These are phyloP conservation scores for Eruca vesicaria DNA, from an alignment of 441 rosid genomes.

Conservation along the genomic window DNA sequence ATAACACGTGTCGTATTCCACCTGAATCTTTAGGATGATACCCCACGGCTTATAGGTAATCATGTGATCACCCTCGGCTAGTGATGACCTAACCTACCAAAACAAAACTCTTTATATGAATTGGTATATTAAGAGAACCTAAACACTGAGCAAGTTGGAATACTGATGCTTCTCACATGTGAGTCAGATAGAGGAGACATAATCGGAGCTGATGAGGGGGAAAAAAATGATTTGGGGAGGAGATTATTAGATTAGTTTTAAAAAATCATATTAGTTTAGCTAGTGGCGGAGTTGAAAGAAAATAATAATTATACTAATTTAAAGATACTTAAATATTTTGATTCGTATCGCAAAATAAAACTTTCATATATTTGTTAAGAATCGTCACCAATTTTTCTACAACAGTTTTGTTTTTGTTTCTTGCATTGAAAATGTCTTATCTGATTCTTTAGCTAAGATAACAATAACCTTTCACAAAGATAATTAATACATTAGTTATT, in stretches of 20 bases:
- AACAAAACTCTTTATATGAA: not conserved
- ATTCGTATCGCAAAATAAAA: constrained; percentile 14
- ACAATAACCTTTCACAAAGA: too few species aligned
- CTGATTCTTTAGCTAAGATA: too few species aligned
- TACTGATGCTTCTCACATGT: not conserved
- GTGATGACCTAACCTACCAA: not conserved
- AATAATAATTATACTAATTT: not conserved
- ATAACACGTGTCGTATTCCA: not conserved
- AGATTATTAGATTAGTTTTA: not conserved
- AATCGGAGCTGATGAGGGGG: not conserved
- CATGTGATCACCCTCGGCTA: not conserved
- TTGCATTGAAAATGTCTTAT: too few species aligned
- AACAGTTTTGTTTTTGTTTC: too few species aligned
- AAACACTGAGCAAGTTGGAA: not conserved
- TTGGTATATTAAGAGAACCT: not conserved
- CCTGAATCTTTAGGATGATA: not conserved
- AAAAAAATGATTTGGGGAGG: not conserved
- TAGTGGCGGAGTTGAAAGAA: constrained; percentile 13
- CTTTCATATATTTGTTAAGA: constrained; percentile 8
- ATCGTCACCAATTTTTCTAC: too few species aligned
- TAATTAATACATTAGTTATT: too few species aligned
- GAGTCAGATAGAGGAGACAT: not conserved
- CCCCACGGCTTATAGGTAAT: not conserved
- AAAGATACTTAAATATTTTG: constrained; percentile 1
- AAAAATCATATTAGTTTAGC: not conserved